A percentile compares a stretch with the other conserved stretches of the same genome.
These are phyloP conservation scores for Calonectria pseudoreteaudii DNA, from an alignment of 2,329 filamentous ascomycete genomes.

Conservation along the genomic window DNA sequence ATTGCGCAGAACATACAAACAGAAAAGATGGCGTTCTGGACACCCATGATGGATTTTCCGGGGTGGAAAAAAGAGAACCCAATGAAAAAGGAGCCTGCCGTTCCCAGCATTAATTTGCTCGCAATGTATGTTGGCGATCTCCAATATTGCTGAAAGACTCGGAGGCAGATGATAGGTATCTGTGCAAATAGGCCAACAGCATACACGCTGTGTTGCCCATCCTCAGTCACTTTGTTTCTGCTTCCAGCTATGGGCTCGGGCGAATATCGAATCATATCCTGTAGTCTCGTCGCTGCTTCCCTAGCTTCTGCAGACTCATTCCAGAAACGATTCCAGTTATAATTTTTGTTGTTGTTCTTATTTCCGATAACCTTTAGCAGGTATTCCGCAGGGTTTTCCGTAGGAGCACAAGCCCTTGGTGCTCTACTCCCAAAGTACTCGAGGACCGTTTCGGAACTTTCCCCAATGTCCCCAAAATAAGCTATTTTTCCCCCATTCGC, in stretches of 20 bases:
- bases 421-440: conserved; percentile 38
- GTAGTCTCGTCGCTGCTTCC: conserved; percentile 63
- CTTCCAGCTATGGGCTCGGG: conserved; percentile 54
- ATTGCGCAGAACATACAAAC: conserved; percentile 87
- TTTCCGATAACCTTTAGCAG: conserved; percentile 42
- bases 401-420: conserved; percentile 29
- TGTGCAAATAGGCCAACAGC: conserved; percentile 56
- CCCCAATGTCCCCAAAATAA: conserved; percentile 42
- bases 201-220: too few species aligned
- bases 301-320: conserved; percentile 59
- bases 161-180: conserved; percentile 72
- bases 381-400: conserved; percentile 41
- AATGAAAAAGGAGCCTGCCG: conserved; percentile 77
- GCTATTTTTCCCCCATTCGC: conserved; percentile 40
- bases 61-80: conserved; percentile 84
- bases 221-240: not conserved
- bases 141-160: conserved; percentile 94
- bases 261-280: conserved; percentile 66
- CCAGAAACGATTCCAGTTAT: conserved; percentile 40
- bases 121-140: conserved; percentile 90
- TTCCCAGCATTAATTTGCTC: conserved; percentile 78
- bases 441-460: conserved; percentile 35
- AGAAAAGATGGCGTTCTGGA: conserved; percentile 88
- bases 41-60: conserved; percentile 76
- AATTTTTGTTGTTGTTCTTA: conserved; percentile 21